Percentiles rank a stretch among this genome's conserved stretches.
phyloP scores from a whole-genome alignment of 1,284 basidiomycete species.

The Cutaneotrichosporon cyanovorans region DNA sequence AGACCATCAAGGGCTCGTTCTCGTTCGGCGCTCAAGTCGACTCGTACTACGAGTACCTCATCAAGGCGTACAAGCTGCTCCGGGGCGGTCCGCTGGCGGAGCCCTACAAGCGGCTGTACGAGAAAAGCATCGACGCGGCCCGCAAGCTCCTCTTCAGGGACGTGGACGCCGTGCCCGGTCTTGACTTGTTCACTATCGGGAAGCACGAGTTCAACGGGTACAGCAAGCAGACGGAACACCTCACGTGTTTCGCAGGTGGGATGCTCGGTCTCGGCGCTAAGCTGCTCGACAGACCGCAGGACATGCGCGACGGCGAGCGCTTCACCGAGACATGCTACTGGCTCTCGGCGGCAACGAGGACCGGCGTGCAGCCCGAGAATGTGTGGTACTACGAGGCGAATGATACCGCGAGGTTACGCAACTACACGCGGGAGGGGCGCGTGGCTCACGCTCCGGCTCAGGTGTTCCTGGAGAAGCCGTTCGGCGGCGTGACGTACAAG shows the following conservation, averaged over 20 bases:
- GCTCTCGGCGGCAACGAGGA: constrained; percentile 44
- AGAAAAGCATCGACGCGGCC: constrained; percentile 47
- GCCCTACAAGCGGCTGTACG: constrained; percentile 50
- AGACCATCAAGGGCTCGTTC: constrained; percentile 25
- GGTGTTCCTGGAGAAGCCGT: constrained; percentile 6
- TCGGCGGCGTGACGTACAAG: constrained; percentile 20
- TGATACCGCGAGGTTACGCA: constrained; percentile 21
- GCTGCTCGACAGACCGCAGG: constrained; percentile 46
- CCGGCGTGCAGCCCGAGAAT: constrained; percentile 46
- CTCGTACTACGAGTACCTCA: constrained; percentile 53
- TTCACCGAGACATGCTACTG: constrained; percentile 52
- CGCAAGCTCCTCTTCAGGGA: constrained; percentile 44
- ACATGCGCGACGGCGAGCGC: constrained; percentile 44
- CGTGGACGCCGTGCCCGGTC: constrained; percentile 45
- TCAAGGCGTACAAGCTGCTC: constrained; percentile 51
- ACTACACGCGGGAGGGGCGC: constrained; percentile 20
- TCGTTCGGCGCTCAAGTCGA: constrained; percentile 49
- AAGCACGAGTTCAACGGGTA: constrained; percentile 27
- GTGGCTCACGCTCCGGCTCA: constrained; percentile 18
- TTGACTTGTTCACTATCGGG: constrained; percentile 43
- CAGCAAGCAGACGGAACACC: constrained; percentile 34
- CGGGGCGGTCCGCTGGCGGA: constrained; percentile 38
- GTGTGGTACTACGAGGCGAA: constrained; percentile 37
- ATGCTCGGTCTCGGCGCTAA: constrained; percentile 52
- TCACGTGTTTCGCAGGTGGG: constrained; percentile 52